These are phyloP conservation scores for Solanum gandarillasii DNA, from an alignment of 257 asterid genomes.

Conservation along the genomic window DNA sequence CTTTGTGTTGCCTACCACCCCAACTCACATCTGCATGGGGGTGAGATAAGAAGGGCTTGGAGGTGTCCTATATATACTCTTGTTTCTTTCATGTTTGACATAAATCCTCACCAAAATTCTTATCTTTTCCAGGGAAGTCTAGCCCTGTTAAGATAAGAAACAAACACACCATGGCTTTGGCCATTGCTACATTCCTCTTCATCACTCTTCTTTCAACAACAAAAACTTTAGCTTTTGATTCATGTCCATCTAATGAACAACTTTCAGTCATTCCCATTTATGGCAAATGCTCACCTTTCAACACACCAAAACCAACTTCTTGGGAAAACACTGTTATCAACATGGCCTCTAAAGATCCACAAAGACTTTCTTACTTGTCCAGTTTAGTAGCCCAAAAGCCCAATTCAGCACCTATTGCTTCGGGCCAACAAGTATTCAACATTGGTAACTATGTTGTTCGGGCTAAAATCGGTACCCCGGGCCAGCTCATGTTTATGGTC, in stretches of 20 bases:
- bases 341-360: conserved; percentile 70
- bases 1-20: not conserved
- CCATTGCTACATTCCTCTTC: conserved; percentile 20
- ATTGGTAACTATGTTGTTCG: conserved; percentile 62
- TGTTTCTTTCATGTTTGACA: not conserved
- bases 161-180: conserved; percentile 20
- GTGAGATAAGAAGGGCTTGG: not conserved
- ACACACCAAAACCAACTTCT: conserved; percentile 37
- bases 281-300: conserved; percentile 80
- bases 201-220: conserved; percentile 28
- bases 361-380: conserved; percentile 52
- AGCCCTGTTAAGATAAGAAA: not conserved
- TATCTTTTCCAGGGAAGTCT: conserved; percentile 4
- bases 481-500: conserved; percentile 80
- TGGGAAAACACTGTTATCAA: conserved; percentile 40
- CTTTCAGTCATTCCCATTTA: conserved; percentile 62
- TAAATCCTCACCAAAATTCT: not conserved
- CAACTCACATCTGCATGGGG: not conserved
- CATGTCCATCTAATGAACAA: conserved; percentile 46
- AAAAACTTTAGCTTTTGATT: conserved; percentile 27
- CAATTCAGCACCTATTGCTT: conserved; percentile 49
- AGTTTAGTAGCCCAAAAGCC: conserved; percentile 47
- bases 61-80: not conserved
- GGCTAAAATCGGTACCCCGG: conserved; percentile 75
- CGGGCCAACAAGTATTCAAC: conserved; percentile 54